Evolutionary conservation across 805 yeast genomes (phyloP).

Genomic region (Suhomyces emberorum): DNA sequence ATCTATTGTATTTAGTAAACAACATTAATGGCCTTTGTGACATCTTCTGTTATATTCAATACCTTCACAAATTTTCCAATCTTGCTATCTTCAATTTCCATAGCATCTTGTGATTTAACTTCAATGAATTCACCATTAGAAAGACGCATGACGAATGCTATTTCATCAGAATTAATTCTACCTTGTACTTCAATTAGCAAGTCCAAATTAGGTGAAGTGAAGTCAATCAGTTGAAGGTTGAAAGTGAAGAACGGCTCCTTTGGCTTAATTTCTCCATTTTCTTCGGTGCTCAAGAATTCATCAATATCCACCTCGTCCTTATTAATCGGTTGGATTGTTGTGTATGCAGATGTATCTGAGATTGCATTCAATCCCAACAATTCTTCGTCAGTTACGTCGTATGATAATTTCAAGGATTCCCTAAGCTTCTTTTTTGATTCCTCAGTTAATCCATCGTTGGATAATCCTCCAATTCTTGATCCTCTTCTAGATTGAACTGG

Average conservation of each 20-base stretch:
- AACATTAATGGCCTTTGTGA: conserved; percentile 19
- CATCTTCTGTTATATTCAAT: conserved; percentile 32
- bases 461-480: conserved; percentile 4
- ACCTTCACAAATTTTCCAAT: conserved; percentile 19
- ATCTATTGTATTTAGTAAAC: conserved; percentile 6
- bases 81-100: conserved; percentile 18
- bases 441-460: conserved; percentile 13
- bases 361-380: conserved; percentile 32
- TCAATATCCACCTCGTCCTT: conserved; percentile 19
- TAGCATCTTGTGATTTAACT: conserved; percentile 11
- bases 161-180: conserved; percentile 6
- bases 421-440: conserved; percentile 29
- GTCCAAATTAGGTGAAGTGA: conserved; percentile 21
- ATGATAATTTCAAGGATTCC: conserved; percentile 32
- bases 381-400: conserved; percentile 39
- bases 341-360: conserved; percentile 20
- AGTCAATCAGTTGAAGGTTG: conserved; percentile 22
- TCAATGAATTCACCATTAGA: conserved; percentile 24
- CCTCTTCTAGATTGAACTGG: conserved; percentile 4
- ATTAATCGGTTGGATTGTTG: conserved; percentile 15
- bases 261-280: conserved; percentile 8
- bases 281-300: conserved; percentile 22
- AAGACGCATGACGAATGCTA: conserved; percentile 23
- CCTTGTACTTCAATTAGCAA: conserved; percentile 20
- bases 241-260: conserved; percentile 12